A percentile compares a stretch with the other conserved stretches of the same genome.
Conservation (phyloP, 177 flowering plant species). For the Vitis hybrid region DNA sequence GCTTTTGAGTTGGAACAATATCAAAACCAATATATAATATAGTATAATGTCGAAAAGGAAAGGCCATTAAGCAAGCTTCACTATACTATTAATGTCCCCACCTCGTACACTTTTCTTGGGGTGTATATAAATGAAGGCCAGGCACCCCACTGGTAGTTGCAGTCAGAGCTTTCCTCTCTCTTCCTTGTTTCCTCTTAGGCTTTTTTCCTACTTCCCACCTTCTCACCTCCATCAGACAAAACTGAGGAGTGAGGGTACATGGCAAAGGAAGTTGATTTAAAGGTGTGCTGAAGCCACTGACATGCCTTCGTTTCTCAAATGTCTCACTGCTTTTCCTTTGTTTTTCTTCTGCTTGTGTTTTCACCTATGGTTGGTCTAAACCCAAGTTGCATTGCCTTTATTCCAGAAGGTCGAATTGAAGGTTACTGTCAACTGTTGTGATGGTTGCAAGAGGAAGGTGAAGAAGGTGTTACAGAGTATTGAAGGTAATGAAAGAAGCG, state of each 20-base stretch:
- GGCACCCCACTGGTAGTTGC: not conserved
- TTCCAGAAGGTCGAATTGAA: slow-evolving; percentile 47
- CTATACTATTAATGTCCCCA: not conserved
- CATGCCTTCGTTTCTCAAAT: not conserved
- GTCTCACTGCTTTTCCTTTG: not conserved
- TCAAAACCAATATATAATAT: not conserved
- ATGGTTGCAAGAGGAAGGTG: slow-evolving; percentile 51
- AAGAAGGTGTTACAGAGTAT: slow-evolving; percentile 39
- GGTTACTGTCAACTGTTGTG: slow-evolving; percentile 45
- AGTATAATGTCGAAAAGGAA: not conserved
- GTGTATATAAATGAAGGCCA: slow-evolving; percentile 13
- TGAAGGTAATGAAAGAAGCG: slow-evolving; percentile 31
- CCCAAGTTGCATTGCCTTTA: slow-evolving; percentile 16
- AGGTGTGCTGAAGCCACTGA: slow-evolving; percentile 19
- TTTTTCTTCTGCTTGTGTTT: not conserved
- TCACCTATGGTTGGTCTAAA: not conserved
- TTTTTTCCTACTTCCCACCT: not conserved
- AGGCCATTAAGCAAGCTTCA: slow-evolving; percentile 17
- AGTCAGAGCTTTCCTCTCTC: not conserved
- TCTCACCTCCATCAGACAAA: too few relatives aligned
- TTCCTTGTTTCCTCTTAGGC: not conserved
- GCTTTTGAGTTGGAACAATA: slow-evolving; percentile 18
- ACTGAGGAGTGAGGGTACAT: slow-evolving; percentile 7
- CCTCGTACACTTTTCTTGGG: not conserved
- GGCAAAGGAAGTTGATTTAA: slow-evolving; percentile 26